Conservation (phyloP, 352 stramenopile species). For the Pythium coloratum region DNA sequence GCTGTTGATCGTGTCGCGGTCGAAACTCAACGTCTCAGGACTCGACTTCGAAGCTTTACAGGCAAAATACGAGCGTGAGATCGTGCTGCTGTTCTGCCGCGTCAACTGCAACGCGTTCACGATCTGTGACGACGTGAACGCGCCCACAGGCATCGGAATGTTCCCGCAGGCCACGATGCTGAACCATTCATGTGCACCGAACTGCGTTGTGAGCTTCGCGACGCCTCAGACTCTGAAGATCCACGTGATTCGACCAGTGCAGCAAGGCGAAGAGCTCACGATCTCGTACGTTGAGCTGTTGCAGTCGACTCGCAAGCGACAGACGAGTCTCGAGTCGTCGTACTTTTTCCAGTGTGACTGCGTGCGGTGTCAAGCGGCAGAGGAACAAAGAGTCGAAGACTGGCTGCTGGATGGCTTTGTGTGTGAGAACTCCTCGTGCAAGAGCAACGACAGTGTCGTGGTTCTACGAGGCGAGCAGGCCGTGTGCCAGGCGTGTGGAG, state of each 20-base stretch:
- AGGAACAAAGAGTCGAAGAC: constrained; percentile 7
- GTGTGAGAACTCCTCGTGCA: constrained; percentile 10
- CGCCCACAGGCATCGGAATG: constrained; percentile 59
- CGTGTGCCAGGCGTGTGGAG: constrained; percentile 10
- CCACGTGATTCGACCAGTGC: constrained; percentile 43
- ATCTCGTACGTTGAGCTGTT: constrained; percentile 77
- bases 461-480: constrained; percentile 4
- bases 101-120: constrained; percentile 86
- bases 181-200: constrained; percentile 76
- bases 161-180: constrained; percentile 64
- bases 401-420: constrained; percentile 21
- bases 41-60: constrained; percentile 33
- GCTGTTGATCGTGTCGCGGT: constrained; percentile 47
- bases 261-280: constrained; percentile 56
- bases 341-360: constrained; percentile 78
- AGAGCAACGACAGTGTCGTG: constrained; percentile 4
- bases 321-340: constrained; percentile 39
- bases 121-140: constrained; percentile 45
- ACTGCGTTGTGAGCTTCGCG: constrained; percentile 72
- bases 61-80: constrained; percentile 29
- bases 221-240: constrained; percentile 44
- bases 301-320: constrained; percentile 39
- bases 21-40: constrained; percentile 32
- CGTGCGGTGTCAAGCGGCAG: constrained; percentile 12
- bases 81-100: constrained; percentile 60